phyloP scores from a whole-genome alignment of 176 grass and related monocot genomes.

The Avena atlantica region DNA sequence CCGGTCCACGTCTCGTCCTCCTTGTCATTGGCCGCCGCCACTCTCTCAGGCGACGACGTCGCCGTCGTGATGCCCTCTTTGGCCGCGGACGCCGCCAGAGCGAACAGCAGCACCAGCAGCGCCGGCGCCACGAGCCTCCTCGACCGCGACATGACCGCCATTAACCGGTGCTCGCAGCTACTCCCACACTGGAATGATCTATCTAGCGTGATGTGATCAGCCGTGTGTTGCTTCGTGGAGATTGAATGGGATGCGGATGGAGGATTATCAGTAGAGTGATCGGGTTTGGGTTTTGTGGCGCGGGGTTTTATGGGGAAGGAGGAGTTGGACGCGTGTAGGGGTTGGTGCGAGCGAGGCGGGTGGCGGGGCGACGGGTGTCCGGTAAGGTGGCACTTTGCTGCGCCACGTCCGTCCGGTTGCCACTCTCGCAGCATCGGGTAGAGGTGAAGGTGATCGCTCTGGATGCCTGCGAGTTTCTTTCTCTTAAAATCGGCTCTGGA shows the following conservation, averaged over 20 bases:
- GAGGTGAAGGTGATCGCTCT: conserved; percentile 26
- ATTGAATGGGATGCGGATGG: not conserved
- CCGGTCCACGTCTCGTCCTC: conserved; percentile 66
- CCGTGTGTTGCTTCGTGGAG: not conserved
- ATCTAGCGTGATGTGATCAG: not conserved
- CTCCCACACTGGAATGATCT: not conserved
- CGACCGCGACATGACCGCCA: conserved; percentile 42
- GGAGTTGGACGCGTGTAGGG: conserved; percentile 56
- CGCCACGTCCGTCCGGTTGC: conserved; percentile 27
- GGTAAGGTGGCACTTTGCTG: conserved; percentile 48
- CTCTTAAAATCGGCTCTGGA: not conserved
- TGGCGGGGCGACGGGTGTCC: conserved; percentile 56
- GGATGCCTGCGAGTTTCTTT: not conserved
- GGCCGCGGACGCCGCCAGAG: conserved; percentile 28
- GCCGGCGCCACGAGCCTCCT: conserved; percentile 40
- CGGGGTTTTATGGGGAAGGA: conserved; percentile 27
- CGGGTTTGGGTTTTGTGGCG: not conserved
- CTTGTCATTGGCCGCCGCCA: conserved; percentile 14
- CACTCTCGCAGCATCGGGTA: not conserved
- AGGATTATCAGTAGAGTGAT: conserved; percentile 8
- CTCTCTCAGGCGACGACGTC: conserved; percentile 24
- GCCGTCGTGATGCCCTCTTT: not conserved
- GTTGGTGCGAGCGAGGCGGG: not conserved
- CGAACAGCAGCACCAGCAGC: conserved; percentile 49
- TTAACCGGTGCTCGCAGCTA: not conserved